Evolutionary conservation across 305 asterid genomes (phyloP).

Genomic region (Caryopteris hybrid): DNA sequence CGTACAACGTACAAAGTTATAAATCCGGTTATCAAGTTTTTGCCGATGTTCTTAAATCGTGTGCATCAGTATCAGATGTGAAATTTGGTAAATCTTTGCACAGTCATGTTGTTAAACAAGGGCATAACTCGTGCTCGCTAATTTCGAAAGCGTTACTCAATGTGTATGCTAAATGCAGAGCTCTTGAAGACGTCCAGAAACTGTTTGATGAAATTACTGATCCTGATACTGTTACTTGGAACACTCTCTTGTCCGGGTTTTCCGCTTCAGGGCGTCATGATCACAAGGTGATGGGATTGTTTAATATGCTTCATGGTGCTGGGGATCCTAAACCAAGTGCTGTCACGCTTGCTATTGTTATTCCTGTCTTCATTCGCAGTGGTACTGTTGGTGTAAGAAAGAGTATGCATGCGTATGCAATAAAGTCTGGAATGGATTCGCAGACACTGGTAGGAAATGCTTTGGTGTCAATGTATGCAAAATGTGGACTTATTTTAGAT

Average conservation of each 20-base stretch:
- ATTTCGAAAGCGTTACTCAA: slow-evolving; percentile 72
- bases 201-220: slow-evolving; percentile 40
- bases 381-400: slow-evolving; percentile 29
- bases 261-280: slow-evolving; percentile 49
- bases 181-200: slow-evolving; percentile 52
- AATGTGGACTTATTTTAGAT: slow-evolving; percentile 48
- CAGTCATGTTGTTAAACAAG: slow-evolving; percentile 52
- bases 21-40: slow-evolving; percentile 40
- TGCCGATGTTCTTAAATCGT: slow-evolving; percentile 59
- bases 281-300: slow-evolving; percentile 43
- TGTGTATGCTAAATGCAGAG: slow-evolving; percentile 82
- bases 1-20: slow-evolving; percentile 21
- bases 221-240: slow-evolving; percentile 69
- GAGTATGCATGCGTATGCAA: slow-evolving; percentile 38
- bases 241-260: slow-evolving; percentile 75
- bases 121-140: slow-evolving; percentile 48
- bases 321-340: slow-evolving; percentile 49
- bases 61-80: slow-evolving; percentile 42
- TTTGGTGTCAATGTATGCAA: slow-evolving; percentile 82
- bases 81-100: slow-evolving; percentile 60
- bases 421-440: slow-evolving; percentile 53
- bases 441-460: slow-evolving; percentile 66
- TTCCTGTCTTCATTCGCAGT: slow-evolving; percentile 61
- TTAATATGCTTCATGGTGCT: slow-evolving; percentile 36
- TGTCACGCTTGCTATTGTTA: slow-evolving; percentile 65